Conservation (phyloP, 495 filamentous ascomycete species). For the Lasiosphaeriaceae sp. region DNA sequence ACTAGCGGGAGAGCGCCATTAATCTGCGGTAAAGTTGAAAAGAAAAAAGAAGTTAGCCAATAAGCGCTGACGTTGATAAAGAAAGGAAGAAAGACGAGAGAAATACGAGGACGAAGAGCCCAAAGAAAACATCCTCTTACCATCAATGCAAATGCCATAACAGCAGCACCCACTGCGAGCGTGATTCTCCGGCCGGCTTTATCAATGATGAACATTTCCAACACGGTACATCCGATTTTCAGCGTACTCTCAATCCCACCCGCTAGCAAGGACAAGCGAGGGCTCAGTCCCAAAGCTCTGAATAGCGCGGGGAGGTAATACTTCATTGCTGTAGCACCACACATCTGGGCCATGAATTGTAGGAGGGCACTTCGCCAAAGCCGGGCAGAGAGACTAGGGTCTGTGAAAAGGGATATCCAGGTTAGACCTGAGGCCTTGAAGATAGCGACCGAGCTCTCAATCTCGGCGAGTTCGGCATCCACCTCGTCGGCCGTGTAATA, state of each 20-base stretch:
- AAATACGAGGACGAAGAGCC: no score
- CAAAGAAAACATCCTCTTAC: conserved; percentile 26
- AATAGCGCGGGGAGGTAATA: conserved; percentile 52
- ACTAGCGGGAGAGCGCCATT: conserved; percentile 49
- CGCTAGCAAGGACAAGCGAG: conserved; percentile 41
- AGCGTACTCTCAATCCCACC: conserved; percentile 50
- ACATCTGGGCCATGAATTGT: conserved; percentile 54
- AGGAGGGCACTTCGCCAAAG: conserved; percentile 45
- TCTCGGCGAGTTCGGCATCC: conserved; percentile 33
- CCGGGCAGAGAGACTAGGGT: conserved; percentile 35
- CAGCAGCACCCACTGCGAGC: conserved; percentile 36
- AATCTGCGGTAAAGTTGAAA: conserved; percentile 36
- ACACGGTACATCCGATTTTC: conserved; percentile 47
- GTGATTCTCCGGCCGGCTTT: conserved; percentile 41
- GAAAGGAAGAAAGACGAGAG: not conserved
- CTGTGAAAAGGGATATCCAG: conserved; percentile 37
- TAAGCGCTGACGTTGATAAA: no score
- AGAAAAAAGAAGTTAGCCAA: no score
- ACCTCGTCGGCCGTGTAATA: conserved; percentile 32
- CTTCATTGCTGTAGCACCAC: conserved; percentile 53
- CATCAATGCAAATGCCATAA: conserved; percentile 47
- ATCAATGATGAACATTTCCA: conserved; percentile 51
- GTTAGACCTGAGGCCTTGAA: conserved; percentile 28
- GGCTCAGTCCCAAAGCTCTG: conserved; percentile 40
- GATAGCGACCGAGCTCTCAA: conserved; percentile 32